Percentiles rank a stretch among this genome's conserved stretches.
phyloP scores from a whole-genome alignment of 2,329 filamentous ascomycete genomes.

The Didymella lethalis region DNA sequence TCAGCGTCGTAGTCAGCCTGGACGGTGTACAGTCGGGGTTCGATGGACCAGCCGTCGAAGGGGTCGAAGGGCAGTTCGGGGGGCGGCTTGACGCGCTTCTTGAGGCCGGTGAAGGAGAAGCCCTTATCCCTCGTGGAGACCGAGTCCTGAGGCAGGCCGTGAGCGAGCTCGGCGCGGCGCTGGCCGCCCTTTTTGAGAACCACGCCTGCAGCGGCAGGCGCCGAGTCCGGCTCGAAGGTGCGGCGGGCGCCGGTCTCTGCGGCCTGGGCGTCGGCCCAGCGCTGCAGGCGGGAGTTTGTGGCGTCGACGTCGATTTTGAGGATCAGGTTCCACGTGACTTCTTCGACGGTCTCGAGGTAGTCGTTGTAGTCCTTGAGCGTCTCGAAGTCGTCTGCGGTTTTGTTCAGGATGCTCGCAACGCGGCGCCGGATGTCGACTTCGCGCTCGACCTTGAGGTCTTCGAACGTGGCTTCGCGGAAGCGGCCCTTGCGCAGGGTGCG shows the following conservation, averaged over 20 bases:
- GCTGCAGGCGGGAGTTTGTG: constrained; percentile 65
- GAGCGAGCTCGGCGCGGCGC: constrained; percentile 53
- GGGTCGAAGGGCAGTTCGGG: constrained; percentile 85
- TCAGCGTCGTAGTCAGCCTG: constrained; percentile 76
- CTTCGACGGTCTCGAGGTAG: constrained; percentile 92
- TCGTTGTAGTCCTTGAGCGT: constrained; percentile 85
- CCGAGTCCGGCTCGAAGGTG: constrained; percentile 29
- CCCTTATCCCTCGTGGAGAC: constrained; percentile 33
- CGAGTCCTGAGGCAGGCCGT: no score
- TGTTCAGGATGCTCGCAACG: constrained; percentile 83
- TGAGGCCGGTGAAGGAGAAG: constrained; percentile 81
- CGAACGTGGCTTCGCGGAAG: constrained; percentile 90
- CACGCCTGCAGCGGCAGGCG: constrained; percentile 27
- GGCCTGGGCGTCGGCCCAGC: constrained; percentile 78
- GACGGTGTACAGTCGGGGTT: constrained; percentile 71
- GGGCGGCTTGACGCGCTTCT: constrained; percentile 66
- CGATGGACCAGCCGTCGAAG: constrained; percentile 77
- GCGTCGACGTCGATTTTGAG: constrained; percentile 72
- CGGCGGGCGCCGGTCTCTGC: constrained; percentile 56
- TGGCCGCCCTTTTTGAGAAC: constrained; percentile 73
- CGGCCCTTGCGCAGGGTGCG: constrained; percentile 84
- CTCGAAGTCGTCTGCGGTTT: constrained; percentile 89
- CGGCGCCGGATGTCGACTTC: constrained; percentile 90
- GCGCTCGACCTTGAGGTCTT: constrained; percentile 84
- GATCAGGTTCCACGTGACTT: constrained; percentile 87